Evolutionary conservation across 139 green algal genomes (phyloP).

Genomic region (Coelastrella sp.): DNA sequence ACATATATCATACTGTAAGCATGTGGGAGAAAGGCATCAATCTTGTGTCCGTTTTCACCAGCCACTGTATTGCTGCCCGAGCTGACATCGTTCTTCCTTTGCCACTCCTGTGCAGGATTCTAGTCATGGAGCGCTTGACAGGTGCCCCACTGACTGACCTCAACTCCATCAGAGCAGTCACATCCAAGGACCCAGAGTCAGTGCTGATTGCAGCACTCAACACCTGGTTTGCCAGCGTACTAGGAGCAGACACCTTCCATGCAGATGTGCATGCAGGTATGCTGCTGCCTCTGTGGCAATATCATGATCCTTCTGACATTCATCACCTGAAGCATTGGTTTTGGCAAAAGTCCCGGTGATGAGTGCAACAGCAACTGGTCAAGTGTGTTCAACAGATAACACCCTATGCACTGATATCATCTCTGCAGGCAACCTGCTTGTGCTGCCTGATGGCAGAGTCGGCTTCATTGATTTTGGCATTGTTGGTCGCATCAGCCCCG

Average conservation of each 20-base stretch:
- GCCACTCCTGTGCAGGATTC: slow-evolving; percentile 68
- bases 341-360: background rate
- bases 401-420: background rate
- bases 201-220: slow-evolving; percentile 95
- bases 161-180: slow-evolving; percentile 82
- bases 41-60: no score
- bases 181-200: slow-evolving; percentile 48
- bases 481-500: slow-evolving; percentile 83
- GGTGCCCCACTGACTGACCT: slow-evolving; percentile 95
- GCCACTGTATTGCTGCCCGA: no score
- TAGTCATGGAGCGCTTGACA: slow-evolving; percentile 93
- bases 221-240: slow-evolving; percentile 92
- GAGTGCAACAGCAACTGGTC: background rate
- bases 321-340: background rate
- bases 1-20: background rate
- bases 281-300: background rate
- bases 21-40: background rate
- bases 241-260: slow-evolving; percentile 95
- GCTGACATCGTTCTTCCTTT: background rate
- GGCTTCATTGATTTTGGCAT: slow-evolving; percentile 97
- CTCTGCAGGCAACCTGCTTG: slow-evolving; percentile 92
- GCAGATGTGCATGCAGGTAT: slow-evolving; percentile 91
- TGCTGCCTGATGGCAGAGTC: slow-evolving; percentile 81
- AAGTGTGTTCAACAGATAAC: no score
- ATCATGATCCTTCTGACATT: background rate